Conservation (phyloP, 495 filamentous ascomycete species). For the Cryomyces minteri region DNA sequence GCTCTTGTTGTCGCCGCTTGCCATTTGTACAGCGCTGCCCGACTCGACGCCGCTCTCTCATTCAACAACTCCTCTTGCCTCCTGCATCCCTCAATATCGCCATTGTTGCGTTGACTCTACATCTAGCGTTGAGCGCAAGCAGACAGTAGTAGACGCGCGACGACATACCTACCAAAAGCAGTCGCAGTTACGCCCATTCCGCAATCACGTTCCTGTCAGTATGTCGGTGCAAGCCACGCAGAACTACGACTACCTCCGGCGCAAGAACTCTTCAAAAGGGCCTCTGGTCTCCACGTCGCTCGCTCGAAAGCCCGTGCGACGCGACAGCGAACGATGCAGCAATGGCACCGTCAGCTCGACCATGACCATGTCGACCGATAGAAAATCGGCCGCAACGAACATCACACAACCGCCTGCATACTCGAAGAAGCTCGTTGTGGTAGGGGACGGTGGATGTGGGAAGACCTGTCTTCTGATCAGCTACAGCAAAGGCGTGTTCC, state of each 20-base stretch:
- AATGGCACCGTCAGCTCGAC: slow-evolving; percentile 73
- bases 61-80: neutral
- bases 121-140: too few relatives aligned
- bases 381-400: slow-evolving; percentile 62
- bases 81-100: neutral
- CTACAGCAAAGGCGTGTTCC: slow-evolving; percentile 95
- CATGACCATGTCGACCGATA: slow-evolving; percentile 43
- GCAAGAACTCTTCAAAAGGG: slow-evolving; percentile 17
- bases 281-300: slow-evolving; percentile 8
- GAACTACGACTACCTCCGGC: slow-evolving; percentile 24
- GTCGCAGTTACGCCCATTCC: neutral
- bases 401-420: slow-evolving; percentile 79
- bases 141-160: too few relatives aligned
- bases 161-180: too few relatives aligned
- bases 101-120: neutral
- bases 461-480: slow-evolving; percentile 98
- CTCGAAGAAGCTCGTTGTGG: slow-evolving; percentile 97
- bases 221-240: slow-evolving; percentile 15
- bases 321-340: slow-evolving; percentile 44
- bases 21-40: too few relatives aligned
- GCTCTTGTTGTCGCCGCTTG: too few relatives aligned
- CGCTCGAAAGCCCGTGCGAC: slow-evolving; percentile 27
- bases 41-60: too few relatives aligned
- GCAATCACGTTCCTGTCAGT: neutral
- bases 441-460: slow-evolving; percentile 93